Evolutionary conservation across 352 stramenopile species (phyloP).

Genomic region (Globisporangium megalacanthum): DNA sequence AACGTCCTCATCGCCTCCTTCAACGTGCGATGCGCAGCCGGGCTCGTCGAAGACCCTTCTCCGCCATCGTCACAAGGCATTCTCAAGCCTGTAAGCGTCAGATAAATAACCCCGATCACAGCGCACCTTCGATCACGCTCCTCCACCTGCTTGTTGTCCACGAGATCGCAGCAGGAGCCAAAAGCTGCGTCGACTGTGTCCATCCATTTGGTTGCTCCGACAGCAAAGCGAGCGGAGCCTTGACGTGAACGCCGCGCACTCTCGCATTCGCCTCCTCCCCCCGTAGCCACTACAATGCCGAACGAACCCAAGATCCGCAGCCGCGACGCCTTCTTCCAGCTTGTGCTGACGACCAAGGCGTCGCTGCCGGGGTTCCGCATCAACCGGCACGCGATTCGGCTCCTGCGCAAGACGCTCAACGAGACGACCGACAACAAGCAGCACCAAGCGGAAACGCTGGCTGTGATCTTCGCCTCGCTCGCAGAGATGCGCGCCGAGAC

Average conservation of each 20-base stretch:
- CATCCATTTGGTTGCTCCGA: constrained; percentile 1
- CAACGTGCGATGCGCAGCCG: neutral
- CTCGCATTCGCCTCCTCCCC: neutral
- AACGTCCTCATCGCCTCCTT: neutral
- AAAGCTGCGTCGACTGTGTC: neutral
- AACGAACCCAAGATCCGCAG: neutral
- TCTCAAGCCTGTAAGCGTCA: neutral
- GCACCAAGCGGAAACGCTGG: too few relatives aligned
- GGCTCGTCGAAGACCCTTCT: neutral
- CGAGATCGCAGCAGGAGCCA: neutral
- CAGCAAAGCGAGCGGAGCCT: neutral
- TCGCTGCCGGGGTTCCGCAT: too few relatives aligned
- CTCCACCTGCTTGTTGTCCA: neutral
- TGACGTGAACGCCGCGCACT: neutral
- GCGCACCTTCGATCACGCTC: neutral
- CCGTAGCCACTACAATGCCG: neutral
- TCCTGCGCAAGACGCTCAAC: too few relatives aligned
- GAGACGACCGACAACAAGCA: too few relatives aligned
- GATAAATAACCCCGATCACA: neutral
- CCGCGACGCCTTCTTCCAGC: neutral
- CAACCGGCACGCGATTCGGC: too few relatives aligned
- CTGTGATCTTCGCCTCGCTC: too few relatives aligned
- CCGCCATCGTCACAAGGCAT: neutral
- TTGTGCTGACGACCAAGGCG: too few relatives aligned
- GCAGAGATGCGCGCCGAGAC: too few relatives aligned